Percentiles rank a stretch among this genome's conserved stretches.
Evolutionary conservation across 108 stramenopile species (phyloP).

Genomic region (Hondaea fermentalgiana): DNA sequence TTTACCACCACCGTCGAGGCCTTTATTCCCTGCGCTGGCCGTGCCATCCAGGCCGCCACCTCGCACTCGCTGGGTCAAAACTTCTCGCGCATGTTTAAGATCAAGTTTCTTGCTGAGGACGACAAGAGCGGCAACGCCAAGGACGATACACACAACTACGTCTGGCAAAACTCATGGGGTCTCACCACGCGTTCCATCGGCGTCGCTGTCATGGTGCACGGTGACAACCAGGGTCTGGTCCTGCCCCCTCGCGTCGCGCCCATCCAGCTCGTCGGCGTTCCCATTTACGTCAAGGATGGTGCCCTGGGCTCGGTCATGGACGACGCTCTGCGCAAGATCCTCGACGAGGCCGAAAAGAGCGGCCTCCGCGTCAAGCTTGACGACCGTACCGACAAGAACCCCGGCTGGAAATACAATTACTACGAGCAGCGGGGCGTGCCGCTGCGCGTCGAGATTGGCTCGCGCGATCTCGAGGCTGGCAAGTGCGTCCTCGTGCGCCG

Average conservation of each 20-base stretch:
- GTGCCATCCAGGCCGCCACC: slow-evolving; percentile 98
- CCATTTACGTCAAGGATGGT: slow-evolving; percentile 56
- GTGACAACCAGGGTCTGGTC: slow-evolving; percentile 95
- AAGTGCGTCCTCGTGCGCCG: slow-evolving; percentile 14
- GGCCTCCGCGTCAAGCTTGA: slow-evolving; percentile 82
- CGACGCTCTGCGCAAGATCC: slow-evolving; percentile 41
- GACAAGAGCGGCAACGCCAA: slow-evolving; percentile 58
- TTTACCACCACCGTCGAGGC: slow-evolving; percentile 97
- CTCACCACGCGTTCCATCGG: slow-evolving; percentile 95
- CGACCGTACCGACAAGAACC: slow-evolving; percentile 84
- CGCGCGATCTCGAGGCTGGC: slow-evolving; percentile 71
- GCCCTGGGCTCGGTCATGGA: slow-evolving; percentile 70
- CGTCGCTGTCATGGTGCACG: slow-evolving; percentile 98
- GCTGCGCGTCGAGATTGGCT: slow-evolving; percentile 93
- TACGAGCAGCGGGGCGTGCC: slow-evolving; percentile 99
- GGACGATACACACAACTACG: not conserved
- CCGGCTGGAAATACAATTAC: slow-evolving; percentile 99
- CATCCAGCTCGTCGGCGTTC: slow-evolving; percentile 87
- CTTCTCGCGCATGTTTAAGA: slow-evolving; percentile 99
- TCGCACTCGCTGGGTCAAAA: slow-evolving; percentile 97
- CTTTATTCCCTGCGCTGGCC: slow-evolving; percentile 86
- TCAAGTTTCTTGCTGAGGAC: slow-evolving; percentile 84
- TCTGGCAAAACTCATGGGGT: slow-evolving; percentile 98
- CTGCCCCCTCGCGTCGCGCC: slow-evolving; percentile 92
- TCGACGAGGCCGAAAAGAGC: slow-evolving; percentile 37